Evolutionary conservation across 2,329 filamentous ascomycete species (phyloP), one percentile per base, ranked within the genome.

Genomic region (Colletotrichum zoysiae): DNA sequence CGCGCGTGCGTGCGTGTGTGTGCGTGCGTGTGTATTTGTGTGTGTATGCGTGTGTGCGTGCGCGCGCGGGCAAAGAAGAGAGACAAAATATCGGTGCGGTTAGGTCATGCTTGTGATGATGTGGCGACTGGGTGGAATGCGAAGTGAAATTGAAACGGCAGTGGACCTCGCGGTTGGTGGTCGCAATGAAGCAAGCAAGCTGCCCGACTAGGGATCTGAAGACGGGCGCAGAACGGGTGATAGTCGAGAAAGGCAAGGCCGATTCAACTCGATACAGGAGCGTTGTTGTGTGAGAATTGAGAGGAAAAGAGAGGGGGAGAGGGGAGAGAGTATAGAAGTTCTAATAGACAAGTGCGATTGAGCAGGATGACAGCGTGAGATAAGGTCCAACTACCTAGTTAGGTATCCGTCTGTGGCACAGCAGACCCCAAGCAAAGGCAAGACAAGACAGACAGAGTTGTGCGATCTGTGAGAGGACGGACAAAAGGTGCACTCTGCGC

Each of bases 21-120:
- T 18, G 50, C 6, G 5, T 20, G 8, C 11, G 18, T 20, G 26
- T 23, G 50, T 18, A 26, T 5, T n/a, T n/a, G n/a, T n/a, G n/a
- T n/a, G n/a, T n/a, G n/a, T n/a, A n/a, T n/a, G 44, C 20, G 7
- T 46, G 8, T n/a, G 18, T 20, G 50, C 6, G 18, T 20, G 50
- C 6, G 55, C 55, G 35, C 20, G 67, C 58, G 38, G 53, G 51
- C 44, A 65, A 55, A 48, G 63, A 55, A 48, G 63, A 40, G 53
- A 50, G 64, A 58, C 56, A 23, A 58, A 56, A 50, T 48, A 30
- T 30, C 23, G 44, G 46, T 42, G 53, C 64, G 57, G 51, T 53
- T 67, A 71, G 55, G 44, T 67, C 68, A 71, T 71, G 35, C 33
- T 57, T 56, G 57, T 35, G 38, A 35, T 38, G 51, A 57, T 57